Percentiles rank a stretch among this genome's conserved stretches.
These are phyloP conservation scores for Chrysoporthe cubensis DNA, from an alignment of 2,329 filamentous ascomycete species.

Conservation along the genomic window DNA sequence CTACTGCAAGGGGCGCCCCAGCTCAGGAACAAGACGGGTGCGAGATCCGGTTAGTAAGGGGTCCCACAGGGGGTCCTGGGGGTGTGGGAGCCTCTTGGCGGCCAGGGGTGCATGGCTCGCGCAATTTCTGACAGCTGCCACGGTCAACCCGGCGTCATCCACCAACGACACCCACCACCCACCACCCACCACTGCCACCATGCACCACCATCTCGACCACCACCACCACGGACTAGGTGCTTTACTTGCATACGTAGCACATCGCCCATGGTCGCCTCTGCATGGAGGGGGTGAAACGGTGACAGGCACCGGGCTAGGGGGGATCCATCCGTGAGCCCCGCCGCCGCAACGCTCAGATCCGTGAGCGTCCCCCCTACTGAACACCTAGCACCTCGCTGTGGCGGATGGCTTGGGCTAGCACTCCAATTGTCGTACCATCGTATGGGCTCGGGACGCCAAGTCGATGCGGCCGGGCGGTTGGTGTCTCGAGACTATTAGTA, in stretches of 20 bases:
- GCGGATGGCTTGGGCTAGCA: not conserved
- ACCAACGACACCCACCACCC: not conserved
- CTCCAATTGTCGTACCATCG: not conserved
- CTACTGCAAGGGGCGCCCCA: no score
- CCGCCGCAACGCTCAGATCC: constrained; percentile 4
- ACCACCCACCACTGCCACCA: no score
- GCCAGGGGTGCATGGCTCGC: constrained; percentile 1
- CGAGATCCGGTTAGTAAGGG: no score
- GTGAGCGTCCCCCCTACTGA: not conserved
- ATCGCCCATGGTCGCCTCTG: no score
- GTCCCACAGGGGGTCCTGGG: no score
- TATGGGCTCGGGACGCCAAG: not conserved
- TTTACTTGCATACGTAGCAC: no score
- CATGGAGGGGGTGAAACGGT: not conserved
- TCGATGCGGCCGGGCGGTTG: no score
- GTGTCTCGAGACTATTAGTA: no score
- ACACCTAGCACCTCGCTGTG: not conserved
- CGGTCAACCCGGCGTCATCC: constrained; percentile 1
- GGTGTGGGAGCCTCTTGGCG: not conserved
- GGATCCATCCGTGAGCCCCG: not conserved
- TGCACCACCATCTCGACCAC: no score
- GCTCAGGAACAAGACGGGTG: no score
- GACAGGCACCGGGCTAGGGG: not conserved
- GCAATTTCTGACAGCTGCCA: constrained; percentile 6
- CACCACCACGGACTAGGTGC: no score